Base-by-base conservation (phyloP, 2,329 filamentous ascomycete genomes). In the Alternaria sp. region DNA sequence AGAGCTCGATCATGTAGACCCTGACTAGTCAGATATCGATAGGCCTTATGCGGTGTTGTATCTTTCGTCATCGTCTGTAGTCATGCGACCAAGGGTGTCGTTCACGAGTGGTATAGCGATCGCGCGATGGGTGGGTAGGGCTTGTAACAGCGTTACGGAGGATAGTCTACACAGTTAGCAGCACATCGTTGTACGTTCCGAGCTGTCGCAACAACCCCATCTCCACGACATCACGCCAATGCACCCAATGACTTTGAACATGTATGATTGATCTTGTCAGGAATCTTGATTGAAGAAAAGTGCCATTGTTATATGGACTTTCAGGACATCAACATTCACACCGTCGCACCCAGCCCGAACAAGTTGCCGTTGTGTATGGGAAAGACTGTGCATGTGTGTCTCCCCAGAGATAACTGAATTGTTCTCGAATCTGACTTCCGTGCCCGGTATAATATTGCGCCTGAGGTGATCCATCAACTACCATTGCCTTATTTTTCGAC, bases 191-290 rank as follows among this genome's bases (percentile, higher is more conserved):
- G 15, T 14, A 47, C 14, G 11, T 15, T 18, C 20, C 43, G 6
- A 14, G 5, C 28, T 20, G 5, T 46, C 26, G 43, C 25, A 6
- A 9, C 20, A 41, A 43, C 23, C 28, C 37, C 33, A 20, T 15
- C 28, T 23, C 41, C 14, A 10, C n/a, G 43, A 61, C 54, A 61
- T 60, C 49, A 26, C 30, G 41, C 33, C 37, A 51, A 43, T 46
- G 55, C 54, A 21, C 46, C n/a, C 14, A 55, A 18, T 54, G 47
- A 53, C 51, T 70, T 76, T 76, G 75, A 77, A 76, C 73, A 67
- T 76, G 71, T 77, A 74, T 68, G 63, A 75, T 76, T 78, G 76
- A 78, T 77, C 74, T 71, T 76, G 74, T 71, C 70, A 76, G 71
- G 74, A 77, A 72, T 77, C 76, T 77, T 76, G 75, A 76, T 78